Percentiles rank a stretch among this genome's conserved stretches.
These are phyloP conservation scores for Dothistroma pini DNA, from an alignment of 2,329 filamentous ascomycete species.

Conservation along the genomic window DNA sequence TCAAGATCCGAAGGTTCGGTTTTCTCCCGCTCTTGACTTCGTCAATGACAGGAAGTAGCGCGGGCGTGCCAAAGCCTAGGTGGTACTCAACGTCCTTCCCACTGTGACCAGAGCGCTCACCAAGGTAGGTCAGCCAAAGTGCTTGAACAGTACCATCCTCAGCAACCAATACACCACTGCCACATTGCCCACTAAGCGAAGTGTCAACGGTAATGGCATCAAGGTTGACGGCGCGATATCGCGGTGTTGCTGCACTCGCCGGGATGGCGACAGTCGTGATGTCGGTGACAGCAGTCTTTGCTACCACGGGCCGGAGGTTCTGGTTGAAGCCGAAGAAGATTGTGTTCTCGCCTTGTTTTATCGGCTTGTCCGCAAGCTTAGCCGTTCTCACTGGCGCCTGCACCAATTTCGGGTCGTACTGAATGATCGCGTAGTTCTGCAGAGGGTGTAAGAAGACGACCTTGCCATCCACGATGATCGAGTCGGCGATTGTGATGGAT, in stretches of 20 bases:
- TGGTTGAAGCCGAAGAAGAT: conserved; percentile 99
- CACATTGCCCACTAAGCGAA: conserved; percentile 83
- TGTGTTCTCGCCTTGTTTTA: conserved; percentile 89
- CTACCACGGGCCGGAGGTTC: conserved; percentile 88
- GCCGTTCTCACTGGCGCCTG: conserved; percentile 90
- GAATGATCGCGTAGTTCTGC: conserved; percentile 93
- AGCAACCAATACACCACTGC: conserved; percentile 85
- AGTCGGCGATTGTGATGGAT: conserved; percentile 92
- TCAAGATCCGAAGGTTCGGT: conserved; percentile 83
- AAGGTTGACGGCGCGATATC: conserved; percentile 92
- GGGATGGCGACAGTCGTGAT: conserved; percentile 97
- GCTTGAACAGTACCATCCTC: conserved; percentile 92
- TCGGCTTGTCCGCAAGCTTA: conserved; percentile 71
- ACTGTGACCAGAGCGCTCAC: conserved; percentile 73
- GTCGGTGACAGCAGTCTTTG: conserved; percentile 91
- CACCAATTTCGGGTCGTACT: conserved; percentile 92
- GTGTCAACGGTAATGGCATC: conserved; percentile 98
- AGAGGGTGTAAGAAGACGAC: conserved; percentile 94
- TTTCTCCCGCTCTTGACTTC: conserved; percentile 76
- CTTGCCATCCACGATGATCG: conserved; percentile 89
- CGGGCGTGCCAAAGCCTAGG: conserved; percentile 83
- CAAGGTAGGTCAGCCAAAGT: conserved; percentile 94
- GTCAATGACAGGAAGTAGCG: conserved; percentile 80
- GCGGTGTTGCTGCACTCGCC: conserved; percentile 82
- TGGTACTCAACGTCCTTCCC: conserved; percentile 96